Conservation (phyloP, 2,329 filamentous ascomycete species). For the Exophiala bonariae region DNA sequence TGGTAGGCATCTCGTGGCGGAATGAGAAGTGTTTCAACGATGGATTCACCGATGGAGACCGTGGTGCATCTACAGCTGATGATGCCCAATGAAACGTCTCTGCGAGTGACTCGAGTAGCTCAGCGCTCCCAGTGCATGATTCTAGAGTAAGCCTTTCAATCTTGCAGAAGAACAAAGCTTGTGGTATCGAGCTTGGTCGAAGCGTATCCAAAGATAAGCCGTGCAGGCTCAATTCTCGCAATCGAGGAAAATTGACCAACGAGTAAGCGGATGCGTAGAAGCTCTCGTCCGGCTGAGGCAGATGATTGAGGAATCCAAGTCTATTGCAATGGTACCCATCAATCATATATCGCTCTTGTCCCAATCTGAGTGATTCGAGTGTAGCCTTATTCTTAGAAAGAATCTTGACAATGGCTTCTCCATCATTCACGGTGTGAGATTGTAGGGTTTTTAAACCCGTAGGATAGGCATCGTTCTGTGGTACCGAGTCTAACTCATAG, state of each 20-base stretch:
- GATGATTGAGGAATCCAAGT: conserved; percentile 13
- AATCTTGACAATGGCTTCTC: conserved; percentile 21
- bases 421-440: conserved; percentile 23
- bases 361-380: conserved; percentile 23
- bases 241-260: conserved; percentile 18
- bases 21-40: conserved; percentile 25
- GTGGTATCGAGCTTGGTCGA: conserved; percentile 17
- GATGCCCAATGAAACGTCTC: conserved; percentile 22
- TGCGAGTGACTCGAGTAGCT: conserved; percentile 21
- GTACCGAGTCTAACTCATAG: conserved; percentile 18
- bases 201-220: conserved; percentile 23
- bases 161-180: conserved; percentile 22
- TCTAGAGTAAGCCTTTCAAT: conserved; percentile 24
- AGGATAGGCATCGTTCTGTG: conserved; percentile 9
- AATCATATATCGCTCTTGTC: conserved; percentile 27
- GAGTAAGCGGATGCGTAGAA: conserved; percentile 16
- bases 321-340: conserved; percentile 19
- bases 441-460: conserved; percentile 23
- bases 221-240: conserved; percentile 23
- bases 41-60: conserved; percentile 13
- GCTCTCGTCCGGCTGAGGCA: conserved; percentile 19
- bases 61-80: conserved; percentile 17
- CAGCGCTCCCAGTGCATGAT: conserved; percentile 25
- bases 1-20: conserved; percentile 24
- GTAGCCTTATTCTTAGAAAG: conserved; percentile 22